Evolutionary conservation across 2,329 filamentous ascomycete genomes (phyloP), one percentile per base, ranked within the genome.

Genomic region (Stachybotrys chartarum): DNA sequence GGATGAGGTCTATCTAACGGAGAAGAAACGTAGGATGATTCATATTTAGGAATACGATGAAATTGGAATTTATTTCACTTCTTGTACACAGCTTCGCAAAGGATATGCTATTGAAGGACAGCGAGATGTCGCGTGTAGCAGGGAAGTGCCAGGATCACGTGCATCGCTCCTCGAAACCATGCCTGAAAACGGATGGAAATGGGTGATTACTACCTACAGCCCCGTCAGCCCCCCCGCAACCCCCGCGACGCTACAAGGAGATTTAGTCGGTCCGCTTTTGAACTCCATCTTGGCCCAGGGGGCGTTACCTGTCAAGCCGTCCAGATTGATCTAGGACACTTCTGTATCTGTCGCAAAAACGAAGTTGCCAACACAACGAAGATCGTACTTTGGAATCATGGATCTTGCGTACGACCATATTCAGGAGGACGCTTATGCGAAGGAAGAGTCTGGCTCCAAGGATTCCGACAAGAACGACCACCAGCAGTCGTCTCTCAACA

Each of bases 341-440:
- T 42, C 35, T 14, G 14, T 14, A 42, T 42, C 35, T 42, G 24
- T 24, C 24, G 24, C 24, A 24, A 24, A 24, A 24, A 24, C 24
- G 24, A 24, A 24, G 24, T 24, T 24, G 24, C 24, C 24, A 32
- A 30, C 31, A n/a, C 3, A 24, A 24, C 44, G 48, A n/a, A 17
- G 7, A 47, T 50, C 35, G 30, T 50, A 53, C 52, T 39, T 51
- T 44, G 47, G 51, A 50, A 58, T 60, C 61, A 97, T 99, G 94
- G 94, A 99, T 82, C 80, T 95, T 67, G 92, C 92, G 49, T 99
- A 97, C 81, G 94, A 99, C 68, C 91, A 96, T 72, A 96, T 97
- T 66, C 86, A 91, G 69, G 91, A 96, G 76, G 87, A 94, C 70
- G 82, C 84, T 53, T 81, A 90, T 59, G 78, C 82, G 45, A 81